Evolutionary conservation across 2,329 filamentous ascomycete species (phyloP).

Genomic region (Neonectria punicea): DNA sequence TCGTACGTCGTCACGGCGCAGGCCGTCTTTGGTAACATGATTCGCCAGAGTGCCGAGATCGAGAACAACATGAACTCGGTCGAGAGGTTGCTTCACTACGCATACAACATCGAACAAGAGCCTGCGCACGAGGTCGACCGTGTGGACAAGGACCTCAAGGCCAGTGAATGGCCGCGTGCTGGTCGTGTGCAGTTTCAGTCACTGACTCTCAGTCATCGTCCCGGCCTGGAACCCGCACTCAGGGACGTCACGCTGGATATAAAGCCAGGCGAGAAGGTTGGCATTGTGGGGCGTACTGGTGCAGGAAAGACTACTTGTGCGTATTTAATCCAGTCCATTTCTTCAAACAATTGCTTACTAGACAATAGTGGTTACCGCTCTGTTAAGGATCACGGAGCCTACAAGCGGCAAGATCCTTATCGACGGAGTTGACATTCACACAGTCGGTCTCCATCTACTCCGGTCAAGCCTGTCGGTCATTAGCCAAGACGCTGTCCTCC

Average conservation of each 20-base stretch:
- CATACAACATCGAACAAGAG: constrained; percentile 87
- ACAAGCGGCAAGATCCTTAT: constrained; percentile 78
- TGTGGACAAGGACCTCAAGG: not conserved
- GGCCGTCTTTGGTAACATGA: constrained; percentile 69
- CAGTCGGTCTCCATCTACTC: constrained; percentile 84
- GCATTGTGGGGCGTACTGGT: constrained; percentile 88
- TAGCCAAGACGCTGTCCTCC: constrained; percentile 88
- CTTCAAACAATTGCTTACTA: not conserved
- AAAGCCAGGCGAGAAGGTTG: constrained; percentile 85
- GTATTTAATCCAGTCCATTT: not conserved
- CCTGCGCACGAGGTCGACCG: constrained; percentile 53
- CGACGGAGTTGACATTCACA: constrained; percentile 82
- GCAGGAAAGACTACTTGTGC: constrained; percentile 76
- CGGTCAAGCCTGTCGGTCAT: constrained; percentile 90
- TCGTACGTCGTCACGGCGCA: constrained; percentile 69
- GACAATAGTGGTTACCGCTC: constrained; percentile 35
- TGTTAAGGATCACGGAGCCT: constrained; percentile 20
- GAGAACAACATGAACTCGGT: constrained; percentile 98
- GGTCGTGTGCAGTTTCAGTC: constrained; percentile 82
- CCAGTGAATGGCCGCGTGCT: constrained; percentile 73
- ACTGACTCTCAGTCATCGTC: constrained; percentile 83
- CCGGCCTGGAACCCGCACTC: constrained; percentile 82
- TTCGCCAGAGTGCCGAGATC: constrained; percentile 59
- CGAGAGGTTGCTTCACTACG: constrained; percentile 91
- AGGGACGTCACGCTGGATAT: constrained; percentile 83